Conservation (phyloP, 305 asterid species). For the Fraxinus albicans region DNA sequence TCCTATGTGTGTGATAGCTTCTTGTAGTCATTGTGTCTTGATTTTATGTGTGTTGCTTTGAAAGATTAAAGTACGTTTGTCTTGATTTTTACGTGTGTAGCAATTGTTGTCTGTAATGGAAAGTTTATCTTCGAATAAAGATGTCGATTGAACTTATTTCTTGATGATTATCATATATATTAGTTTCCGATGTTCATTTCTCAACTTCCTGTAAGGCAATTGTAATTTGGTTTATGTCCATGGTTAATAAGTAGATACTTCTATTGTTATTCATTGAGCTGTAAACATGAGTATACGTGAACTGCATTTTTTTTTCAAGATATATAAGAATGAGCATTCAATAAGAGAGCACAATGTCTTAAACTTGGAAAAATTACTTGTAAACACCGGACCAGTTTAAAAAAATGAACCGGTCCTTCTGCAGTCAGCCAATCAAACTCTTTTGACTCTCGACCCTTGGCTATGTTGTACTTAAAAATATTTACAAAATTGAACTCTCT, state of each 20-base stretch:
- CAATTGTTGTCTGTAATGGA: background rate
- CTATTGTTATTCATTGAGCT: background rate
- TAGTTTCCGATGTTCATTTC: background rate
- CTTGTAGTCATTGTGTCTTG: background rate
- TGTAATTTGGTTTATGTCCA: background rate
- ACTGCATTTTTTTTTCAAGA: background rate
- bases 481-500: background rate
- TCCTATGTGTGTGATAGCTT: background rate
- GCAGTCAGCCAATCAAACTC: background rate
- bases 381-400: background rate
- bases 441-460: background rate
- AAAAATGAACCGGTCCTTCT: background rate
- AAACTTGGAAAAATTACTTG: background rate
- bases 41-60: background rate
- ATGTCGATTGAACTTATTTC: background rate
- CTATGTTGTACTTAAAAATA: background rate
- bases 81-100: background rate
- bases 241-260: background rate
- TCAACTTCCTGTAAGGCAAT: background rate
- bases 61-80: background rate
- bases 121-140: background rate
- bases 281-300: background rate
- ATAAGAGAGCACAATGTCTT: background rate
- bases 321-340: background rate
- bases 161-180: background rate